Base-by-base conservation (phyloP, 169 alveolate genomes). In the Babesia bovis region DNA sequence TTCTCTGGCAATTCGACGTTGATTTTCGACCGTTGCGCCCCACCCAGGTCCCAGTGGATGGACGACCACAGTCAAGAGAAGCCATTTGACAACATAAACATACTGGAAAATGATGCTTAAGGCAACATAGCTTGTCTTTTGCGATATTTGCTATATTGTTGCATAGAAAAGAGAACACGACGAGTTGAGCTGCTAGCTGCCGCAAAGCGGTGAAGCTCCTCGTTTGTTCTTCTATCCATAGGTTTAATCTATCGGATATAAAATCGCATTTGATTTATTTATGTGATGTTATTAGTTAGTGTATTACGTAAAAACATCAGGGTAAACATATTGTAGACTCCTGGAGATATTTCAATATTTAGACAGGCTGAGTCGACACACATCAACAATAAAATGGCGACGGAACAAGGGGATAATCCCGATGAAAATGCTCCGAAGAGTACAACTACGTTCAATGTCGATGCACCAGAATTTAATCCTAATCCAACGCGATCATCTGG, bases 391-490 rank as follows among this genome's bases (percentile, higher is more conserved):
- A 52, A 33, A 36, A 67, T 67, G 78, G 23, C 55, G 21, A 5
- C 65, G 35, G 36, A 26, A 2, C 53, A 21, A 25, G 78, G 25
- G 35, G 56, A 35, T 4, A 67, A 50, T 42, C 19, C 55, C 6
- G 55, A 47, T 17, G n/a, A 32, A 12, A 25, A 21, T 13, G 67
- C 26, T 15, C n/a, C 28, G 33, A 79, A 41, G 26, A 58, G 45
- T 30, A 53, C 25, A 4, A 35, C 67, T 9, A 30, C 52, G 12
- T 56, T 79, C 19, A 79, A 79, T 30, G 78, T 78, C 10, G 72
- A 79, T 30, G 87, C 87, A 15, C 87, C 87, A 13, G 87, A 59
- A 38, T 79, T 79, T 47, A 79, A 51, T 30, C 87, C 87, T 26
- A 26, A 76, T 6, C 74, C 56, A 32, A 58, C 44, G 6, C 60